phyloP scores from a whole-genome alignment of 75 land plant species.

The Picea glauca region DNA sequence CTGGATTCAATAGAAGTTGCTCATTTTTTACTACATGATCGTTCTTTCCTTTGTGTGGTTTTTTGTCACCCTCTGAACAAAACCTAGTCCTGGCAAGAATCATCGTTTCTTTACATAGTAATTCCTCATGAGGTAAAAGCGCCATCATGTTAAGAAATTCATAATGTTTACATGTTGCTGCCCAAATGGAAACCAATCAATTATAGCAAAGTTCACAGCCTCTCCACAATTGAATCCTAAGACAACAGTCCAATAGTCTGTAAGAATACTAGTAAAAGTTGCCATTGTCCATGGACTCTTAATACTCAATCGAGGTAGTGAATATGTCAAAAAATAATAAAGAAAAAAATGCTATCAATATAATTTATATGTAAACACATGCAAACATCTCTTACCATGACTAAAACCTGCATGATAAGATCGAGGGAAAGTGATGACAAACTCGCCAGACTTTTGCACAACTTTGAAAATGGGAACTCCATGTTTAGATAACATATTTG shows the following conservation, averaged over 20 bases:
- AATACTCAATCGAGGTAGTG: background rate
- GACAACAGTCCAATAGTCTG: background rate
- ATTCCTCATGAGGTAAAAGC: too few relatives aligned
- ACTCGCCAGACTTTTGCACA: slow-evolving; percentile 85
- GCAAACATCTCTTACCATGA: slow-evolving; percentile 53
- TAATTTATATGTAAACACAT: background rate
- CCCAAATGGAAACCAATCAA: too few relatives aligned
- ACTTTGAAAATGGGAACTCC: slow-evolving; percentile 79
- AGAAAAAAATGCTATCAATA: too few relatives aligned
- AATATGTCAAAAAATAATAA: background rate
- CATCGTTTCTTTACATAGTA: too few relatives aligned
- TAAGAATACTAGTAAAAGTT: background rate
- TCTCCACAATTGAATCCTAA: slow-evolving; percentile 96
- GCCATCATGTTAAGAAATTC: too few relatives aligned
- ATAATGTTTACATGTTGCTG: too few relatives aligned
- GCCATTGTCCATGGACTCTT: background rate
- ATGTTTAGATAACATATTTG: slow-evolving; percentile 58
- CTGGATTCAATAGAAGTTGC: too few relatives aligned
- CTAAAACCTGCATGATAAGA: slow-evolving; percentile 94
- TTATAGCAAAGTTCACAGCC: slow-evolving; percentile 82
- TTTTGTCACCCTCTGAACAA: too few relatives aligned
- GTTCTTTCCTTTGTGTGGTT: too few relatives aligned
- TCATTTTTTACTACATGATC: too few relatives aligned
- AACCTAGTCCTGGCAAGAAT: too few relatives aligned
- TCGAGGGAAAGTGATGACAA: slow-evolving; percentile 82